Evolutionary conservation across 2,329 filamentous ascomycete genomes (phyloP).

Genomic region (Pseudofabraea citricarpa): DNA sequence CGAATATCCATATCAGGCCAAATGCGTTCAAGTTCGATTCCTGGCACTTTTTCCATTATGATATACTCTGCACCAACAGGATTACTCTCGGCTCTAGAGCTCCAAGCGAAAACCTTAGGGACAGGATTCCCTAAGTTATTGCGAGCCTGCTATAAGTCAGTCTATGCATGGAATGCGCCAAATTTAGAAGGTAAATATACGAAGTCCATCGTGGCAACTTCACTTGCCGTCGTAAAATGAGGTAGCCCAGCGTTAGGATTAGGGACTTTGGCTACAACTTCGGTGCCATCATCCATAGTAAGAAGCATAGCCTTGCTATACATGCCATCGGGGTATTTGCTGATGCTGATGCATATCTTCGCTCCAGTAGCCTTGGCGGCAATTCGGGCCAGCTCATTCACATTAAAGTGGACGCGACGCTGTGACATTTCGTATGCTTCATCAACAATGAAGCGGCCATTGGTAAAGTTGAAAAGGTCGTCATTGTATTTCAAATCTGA

Average conservation of each 20-base stretch:
- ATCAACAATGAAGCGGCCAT: constrained; percentile 28
- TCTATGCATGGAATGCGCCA: neutral
- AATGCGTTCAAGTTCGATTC: constrained; percentile 22
- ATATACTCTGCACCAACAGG: constrained; percentile 31
- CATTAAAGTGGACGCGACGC: constrained; percentile 30
- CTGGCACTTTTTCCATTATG: constrained; percentile 32
- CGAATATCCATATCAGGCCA: constrained; percentile 20
- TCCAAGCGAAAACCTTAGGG: constrained; percentile 37
- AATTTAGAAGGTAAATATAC: neutral
- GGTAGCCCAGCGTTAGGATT: neutral
- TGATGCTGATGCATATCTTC: constrained; percentile 27
- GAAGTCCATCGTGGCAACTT: neutral
- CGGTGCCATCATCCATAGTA: neutral
- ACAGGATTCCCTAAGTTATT: constrained; percentile 33
- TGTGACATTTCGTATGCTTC: constrained; percentile 28
- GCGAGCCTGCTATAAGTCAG: constrained; percentile 3
- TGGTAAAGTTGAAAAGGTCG: constrained; percentile 23
- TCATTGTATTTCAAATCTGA: constrained; percentile 20
- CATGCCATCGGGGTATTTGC: constrained; percentile 30
- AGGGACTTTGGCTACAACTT: neutral
- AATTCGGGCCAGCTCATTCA: constrained; percentile 26
- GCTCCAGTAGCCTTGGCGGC: constrained; percentile 26
- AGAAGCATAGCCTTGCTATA: constrained; percentile 32
- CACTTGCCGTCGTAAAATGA: neutral
- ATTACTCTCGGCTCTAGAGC: constrained; percentile 26